phyloP scores from a whole-genome alignment of 192 early-diverging fungal genomes.

The Chytriomyces sp. region DNA sequence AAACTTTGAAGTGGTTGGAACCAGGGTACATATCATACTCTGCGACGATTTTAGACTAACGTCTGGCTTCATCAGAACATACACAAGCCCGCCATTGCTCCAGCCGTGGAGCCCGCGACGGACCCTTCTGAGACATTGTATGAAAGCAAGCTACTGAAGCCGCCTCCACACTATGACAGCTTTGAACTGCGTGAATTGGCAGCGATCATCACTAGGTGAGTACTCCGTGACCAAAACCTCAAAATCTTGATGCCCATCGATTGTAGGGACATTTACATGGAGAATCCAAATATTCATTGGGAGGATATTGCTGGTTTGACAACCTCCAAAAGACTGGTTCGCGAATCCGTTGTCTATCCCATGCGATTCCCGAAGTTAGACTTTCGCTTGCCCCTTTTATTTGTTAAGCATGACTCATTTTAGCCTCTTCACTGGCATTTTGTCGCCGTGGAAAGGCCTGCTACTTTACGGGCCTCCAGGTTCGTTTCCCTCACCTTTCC shows the following conservation, averaged over 20 bases:
- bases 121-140: neutral
- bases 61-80: neutral
- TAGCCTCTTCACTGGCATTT: constrained; percentile 51
- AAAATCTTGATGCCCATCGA: neutral
- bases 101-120: constrained; percentile 22
- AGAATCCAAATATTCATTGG: constrained; percentile 56
- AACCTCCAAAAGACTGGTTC: constrained; percentile 49
- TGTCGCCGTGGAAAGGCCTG: constrained; percentile 60
- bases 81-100: constrained; percentile 28
- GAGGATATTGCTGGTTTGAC: constrained; percentile 54
- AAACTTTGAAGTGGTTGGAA: constrained; percentile 24
- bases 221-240: neutral
- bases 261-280: constrained; percentile 51
- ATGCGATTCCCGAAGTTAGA: constrained; percentile 49
- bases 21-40: neutral
- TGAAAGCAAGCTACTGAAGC: constrained; percentile 46
- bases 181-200: constrained; percentile 54
- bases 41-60: neutral
- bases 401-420: neutral
- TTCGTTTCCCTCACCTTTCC: neutral
- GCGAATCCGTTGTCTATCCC: constrained; percentile 60
- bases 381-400: neutral
- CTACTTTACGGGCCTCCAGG: constrained; percentile 58
- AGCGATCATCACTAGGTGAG: constrained; percentile 47
- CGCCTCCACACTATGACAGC: constrained; percentile 49